Base-by-base conservation (phyloP, 1,284 basidiomycete species). In the Ceratobasidium sp. region DNA sequence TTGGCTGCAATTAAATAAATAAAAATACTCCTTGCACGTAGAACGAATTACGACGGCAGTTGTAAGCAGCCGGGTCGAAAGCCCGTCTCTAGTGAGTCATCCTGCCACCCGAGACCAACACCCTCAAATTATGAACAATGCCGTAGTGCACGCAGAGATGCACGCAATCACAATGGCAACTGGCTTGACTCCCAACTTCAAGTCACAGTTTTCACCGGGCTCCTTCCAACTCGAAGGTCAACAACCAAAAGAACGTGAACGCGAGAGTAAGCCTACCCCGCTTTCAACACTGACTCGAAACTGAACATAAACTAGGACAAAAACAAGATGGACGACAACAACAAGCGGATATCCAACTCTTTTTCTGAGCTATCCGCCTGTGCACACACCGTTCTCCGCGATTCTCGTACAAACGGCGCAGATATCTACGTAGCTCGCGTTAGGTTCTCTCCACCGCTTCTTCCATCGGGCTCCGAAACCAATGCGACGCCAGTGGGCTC, bases 101-200 rank as follows among this genome's bases (percentile, higher is more conserved):
- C 30, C 4, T 46, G 18, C 62, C 20, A 23, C 44, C 10, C 7
- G 14, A 23, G 7, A 33, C 30, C 16, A 18, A 35, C 48, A 52
- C 5, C 1, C 1, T 30, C 27, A 38, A 18, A 3, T 35, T 54
- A 14, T 38, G 30, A 60, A 60, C 12, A 60, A 30, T 14, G 30
- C 33, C 4, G 35, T 16, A 68, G 66, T 90, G 88, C 89, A 91
- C 80, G 89, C 89, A 1, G 89, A 90, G 84, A 90, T 90, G 89
- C 88, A 90, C 80, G 87, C 87, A 18, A 90, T 89, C 79, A 89
- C 87, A 82, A 89, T 83, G 80, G 79, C 87, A 74, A 88, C 88
- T 76, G 88, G 88, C 85, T 86, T 86, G 86, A 86, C 87, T 69
- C 88, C 88, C 68, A 86, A 87, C 78, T 88, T 87, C 85, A 89